phyloP scores from a whole-genome alignment of 1,284 basidiomycete species.

The Polyporus tsugae region DNA sequence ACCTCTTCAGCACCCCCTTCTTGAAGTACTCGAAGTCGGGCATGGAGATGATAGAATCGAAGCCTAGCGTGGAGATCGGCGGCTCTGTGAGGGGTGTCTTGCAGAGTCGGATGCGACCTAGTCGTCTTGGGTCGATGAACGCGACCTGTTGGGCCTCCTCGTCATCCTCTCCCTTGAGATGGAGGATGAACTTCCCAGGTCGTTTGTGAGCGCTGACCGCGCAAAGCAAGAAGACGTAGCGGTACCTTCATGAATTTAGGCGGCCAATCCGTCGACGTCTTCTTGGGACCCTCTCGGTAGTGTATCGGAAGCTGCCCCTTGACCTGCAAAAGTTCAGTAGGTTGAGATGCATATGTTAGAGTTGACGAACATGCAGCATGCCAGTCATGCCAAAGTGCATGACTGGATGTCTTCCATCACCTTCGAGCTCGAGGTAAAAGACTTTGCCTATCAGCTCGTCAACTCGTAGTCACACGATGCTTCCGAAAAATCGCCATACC shows the following conservation, averaged over 20 bases:
- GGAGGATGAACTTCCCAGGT: conserved; percentile 65
- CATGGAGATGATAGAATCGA: conserved; percentile 83
- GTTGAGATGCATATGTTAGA: not conserved
- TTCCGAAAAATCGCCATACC: conserved; percentile 46
- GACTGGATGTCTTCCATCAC: conserved; percentile 70
- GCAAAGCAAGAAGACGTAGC: not conserved
- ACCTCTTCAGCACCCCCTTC: conserved; percentile 58
- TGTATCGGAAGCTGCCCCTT: conserved; percentile 69
- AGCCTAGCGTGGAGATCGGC: conserved; percentile 76
- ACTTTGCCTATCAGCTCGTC: conserved; percentile 67
- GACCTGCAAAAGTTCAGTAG: conserved; percentile 49
- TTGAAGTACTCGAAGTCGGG: conserved; percentile 68
- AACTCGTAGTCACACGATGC: too few relatives aligned
- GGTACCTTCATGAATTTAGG: conserved; percentile 76
- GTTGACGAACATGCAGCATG: conserved; percentile 67
- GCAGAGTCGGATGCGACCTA: conserved; percentile 77
- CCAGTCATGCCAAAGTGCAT: conserved; percentile 90
- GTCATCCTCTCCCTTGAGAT: conserved; percentile 49
- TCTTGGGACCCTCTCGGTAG: conserved; percentile 67
- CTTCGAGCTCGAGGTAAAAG: conserved; percentile 78
- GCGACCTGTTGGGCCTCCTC: conserved; percentile 57
- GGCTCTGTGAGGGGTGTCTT: conserved; percentile 67
- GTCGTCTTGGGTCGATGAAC: conserved; percentile 74
- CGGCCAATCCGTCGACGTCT: conserved; percentile 72
- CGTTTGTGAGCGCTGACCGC: not conserved